Evolutionary conservation across 176 grass and related monocot species (phyloP).

Genomic region (Stipa capillata): DNA sequence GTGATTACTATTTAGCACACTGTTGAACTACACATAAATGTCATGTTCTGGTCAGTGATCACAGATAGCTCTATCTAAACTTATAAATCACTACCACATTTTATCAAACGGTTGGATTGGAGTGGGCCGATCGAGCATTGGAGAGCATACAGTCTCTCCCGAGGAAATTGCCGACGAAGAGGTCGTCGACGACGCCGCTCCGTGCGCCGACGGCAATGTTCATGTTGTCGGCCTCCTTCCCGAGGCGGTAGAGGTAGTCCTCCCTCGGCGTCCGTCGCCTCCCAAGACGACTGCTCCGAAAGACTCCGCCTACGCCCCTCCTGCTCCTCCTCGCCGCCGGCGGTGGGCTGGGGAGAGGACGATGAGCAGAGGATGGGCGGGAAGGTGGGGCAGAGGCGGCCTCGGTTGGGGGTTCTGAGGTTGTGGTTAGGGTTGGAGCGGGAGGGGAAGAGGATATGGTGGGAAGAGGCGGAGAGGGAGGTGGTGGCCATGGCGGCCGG

Average conservation of each 20-base stretch:
- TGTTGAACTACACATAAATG: background rate
- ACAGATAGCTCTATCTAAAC: background rate
- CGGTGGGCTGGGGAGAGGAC: constrained; percentile 6
- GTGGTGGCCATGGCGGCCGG: constrained; percentile 37
- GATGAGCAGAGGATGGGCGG: constrained; percentile 4
- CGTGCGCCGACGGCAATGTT: constrained; percentile 77
- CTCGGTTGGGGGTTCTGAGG: background rate
- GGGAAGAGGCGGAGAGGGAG: constrained; percentile 20
- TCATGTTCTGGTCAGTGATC: background rate
- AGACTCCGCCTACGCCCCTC: background rate
- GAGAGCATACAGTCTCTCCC: constrained; percentile 56
- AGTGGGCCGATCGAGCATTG: background rate
- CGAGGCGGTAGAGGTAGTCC: constrained; percentile 86
- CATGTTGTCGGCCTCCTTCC: constrained; percentile 82
- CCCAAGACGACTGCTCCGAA: constrained; percentile 76
- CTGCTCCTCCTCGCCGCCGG: constrained; percentile 18
- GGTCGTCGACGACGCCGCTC: constrained; percentile 60
- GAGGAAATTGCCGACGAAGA: constrained; percentile 86
- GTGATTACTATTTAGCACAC: background rate
- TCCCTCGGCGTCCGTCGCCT: constrained; percentile 50
- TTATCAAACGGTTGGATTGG: background rate
- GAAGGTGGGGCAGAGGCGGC: background rate
- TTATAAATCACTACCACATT: no score
- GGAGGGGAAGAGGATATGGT: background rate
- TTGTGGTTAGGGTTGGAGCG: background rate